Conservation (phyloP, 768 basidiomycete genomes). For the Rhodotorula babjevae region DNA sequence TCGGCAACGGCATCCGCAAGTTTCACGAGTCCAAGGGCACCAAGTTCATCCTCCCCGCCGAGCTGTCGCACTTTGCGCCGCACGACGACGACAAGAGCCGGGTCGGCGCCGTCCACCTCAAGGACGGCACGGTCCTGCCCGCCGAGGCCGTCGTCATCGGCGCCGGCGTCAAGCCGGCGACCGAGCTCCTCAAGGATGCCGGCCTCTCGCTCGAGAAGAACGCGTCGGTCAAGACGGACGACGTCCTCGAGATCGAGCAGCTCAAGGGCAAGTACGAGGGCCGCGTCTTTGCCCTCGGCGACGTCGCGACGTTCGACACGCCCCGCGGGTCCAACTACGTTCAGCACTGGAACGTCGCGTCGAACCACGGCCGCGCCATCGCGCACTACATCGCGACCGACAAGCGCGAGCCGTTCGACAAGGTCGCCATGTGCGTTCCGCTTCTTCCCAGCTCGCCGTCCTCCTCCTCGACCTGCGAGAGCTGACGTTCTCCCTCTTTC, state of each 20-base stretch:
- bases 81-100: slow-evolving; percentile 51
- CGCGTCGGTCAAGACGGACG: slow-evolving; percentile 71
- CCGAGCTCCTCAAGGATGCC: slow-evolving; percentile 68
- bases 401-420: slow-evolving; percentile 60
- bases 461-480: no score
- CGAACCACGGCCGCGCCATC: slow-evolving; percentile 76
- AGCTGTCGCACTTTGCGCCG: slow-evolving; percentile 57
- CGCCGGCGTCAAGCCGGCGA: slow-evolving; percentile 78
- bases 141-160: slow-evolving; percentile 80
- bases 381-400: slow-evolving; percentile 67
- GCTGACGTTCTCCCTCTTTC: background rate
- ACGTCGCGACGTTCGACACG: slow-evolving; percentile 72
- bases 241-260: slow-evolving; percentile 58
- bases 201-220: slow-evolving; percentile 65
- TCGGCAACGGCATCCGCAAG: slow-evolving; percentile 73
- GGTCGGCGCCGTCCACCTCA: slow-evolving; percentile 63
- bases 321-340: slow-evolving; percentile 57
- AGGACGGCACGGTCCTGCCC: slow-evolving; percentile 59
- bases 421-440: slow-evolving; percentile 45
- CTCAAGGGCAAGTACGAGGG: slow-evolving; percentile 47
- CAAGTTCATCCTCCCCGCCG: slow-evolving; percentile 77
- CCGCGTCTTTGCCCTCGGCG: slow-evolving; percentile 71
- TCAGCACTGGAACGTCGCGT: slow-evolving; percentile 71
- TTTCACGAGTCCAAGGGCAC: slow-evolving; percentile 70
- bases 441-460: background rate